Conservation (phyloP, 306 rosid species). For the Luffa aegyptiaca region DNA sequence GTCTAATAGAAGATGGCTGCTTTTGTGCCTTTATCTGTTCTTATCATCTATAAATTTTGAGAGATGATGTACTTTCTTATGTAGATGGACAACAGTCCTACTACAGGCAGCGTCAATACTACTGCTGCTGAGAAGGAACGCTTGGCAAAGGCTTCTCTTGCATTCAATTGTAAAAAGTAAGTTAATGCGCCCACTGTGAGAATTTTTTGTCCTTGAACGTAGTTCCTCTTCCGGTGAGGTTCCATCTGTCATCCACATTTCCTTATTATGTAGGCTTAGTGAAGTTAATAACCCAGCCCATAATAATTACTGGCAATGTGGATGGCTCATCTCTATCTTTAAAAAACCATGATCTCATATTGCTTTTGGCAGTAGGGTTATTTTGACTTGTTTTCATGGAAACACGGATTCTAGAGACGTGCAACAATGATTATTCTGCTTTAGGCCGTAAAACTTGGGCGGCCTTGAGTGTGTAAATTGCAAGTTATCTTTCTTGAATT, state of each 20-base stretch:
- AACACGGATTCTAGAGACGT: neutral
- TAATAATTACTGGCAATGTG: neutral
- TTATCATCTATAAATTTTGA: neutral
- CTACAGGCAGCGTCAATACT: conserved; percentile 92
- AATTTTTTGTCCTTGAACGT: neutral
- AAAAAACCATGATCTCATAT: neutral
- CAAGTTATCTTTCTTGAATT: neutral
- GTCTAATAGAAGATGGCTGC: neutral
- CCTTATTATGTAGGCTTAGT: neutral
- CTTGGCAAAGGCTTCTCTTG: conserved; percentile 78
- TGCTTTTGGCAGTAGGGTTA: neutral
- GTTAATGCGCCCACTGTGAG: conserved; percentile 16
- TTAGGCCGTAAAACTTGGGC: neutral
- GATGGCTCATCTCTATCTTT: neutral
- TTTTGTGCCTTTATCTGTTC: neutral
- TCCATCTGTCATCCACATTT: neutral
- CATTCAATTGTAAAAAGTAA: conserved; percentile 86
- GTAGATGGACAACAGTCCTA: conserved; percentile 97
- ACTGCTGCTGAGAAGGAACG: conserved; percentile 78
- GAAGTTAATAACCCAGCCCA: neutral
- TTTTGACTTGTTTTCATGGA: neutral
- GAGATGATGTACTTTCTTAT: conserved; percentile 8
- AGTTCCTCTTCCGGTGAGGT: neutral
- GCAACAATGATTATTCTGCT: neutral
- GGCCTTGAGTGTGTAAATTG: conserved; percentile 5